These are phyloP conservation scores for Eucalyptus curtisii DNA, from an alignment of 345 rosid species.

Conservation along the genomic window DNA sequence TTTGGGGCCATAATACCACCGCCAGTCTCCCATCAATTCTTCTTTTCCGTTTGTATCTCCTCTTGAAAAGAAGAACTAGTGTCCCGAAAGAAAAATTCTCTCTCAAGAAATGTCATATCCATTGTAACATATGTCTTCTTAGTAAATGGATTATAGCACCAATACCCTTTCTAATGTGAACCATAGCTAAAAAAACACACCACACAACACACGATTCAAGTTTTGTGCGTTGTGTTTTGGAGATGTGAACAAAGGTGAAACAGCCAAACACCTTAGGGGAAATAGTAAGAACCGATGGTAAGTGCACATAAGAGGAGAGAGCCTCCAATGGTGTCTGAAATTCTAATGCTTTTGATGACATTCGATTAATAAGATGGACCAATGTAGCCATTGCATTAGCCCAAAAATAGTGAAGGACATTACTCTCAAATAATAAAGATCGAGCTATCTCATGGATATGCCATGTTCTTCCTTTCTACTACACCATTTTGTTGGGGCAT, in stretches of 20 bases:
- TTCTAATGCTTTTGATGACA: too few species aligned
- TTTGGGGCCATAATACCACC: too few species aligned
- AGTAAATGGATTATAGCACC: not conserved
- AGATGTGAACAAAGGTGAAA: too few species aligned
- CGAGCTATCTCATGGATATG: too few species aligned
- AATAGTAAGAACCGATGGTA: too few species aligned
- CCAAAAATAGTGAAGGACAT: not conserved
- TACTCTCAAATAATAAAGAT: too few species aligned
- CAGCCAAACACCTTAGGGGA: too few species aligned
- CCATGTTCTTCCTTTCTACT: not conserved
- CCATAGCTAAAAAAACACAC: not conserved
- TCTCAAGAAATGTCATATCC: not conserved
- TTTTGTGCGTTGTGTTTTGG: too few species aligned
- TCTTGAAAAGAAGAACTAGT: not conserved
- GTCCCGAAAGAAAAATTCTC: not conserved
- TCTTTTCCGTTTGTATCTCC: not conserved
- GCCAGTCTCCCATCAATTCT: too few species aligned
- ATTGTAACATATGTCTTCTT: not conserved
- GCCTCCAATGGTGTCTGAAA: too few species aligned
- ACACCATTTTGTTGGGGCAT: not conserved
- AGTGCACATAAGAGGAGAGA: too few species aligned
- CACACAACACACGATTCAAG: not conserved
- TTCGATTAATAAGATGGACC: too few species aligned
- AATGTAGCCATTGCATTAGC: not conserved
- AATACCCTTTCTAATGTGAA: not conserved